These are phyloP conservation scores for Hamamelis virginiana DNA, from an alignment of 164 flowering plant genomes.

Conservation along the genomic window DNA sequence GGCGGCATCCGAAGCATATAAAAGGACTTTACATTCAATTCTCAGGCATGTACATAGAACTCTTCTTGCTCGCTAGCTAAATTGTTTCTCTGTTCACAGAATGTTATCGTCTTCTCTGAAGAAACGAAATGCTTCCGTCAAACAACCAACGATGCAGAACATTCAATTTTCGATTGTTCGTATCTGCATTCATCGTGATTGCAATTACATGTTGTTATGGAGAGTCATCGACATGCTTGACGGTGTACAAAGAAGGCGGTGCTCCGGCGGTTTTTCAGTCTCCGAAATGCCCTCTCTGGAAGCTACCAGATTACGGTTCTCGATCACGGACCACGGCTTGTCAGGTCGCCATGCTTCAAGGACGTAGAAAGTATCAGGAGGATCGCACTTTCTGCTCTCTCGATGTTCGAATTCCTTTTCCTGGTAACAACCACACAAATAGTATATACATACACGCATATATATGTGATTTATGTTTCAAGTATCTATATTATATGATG, in stretches of 20 bases:
- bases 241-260: slow-evolving; percentile 87
- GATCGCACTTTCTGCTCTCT: slow-evolving; percentile 79
- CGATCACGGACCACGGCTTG: slow-evolving; percentile 43
- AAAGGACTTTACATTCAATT: no score
- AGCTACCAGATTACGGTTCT: slow-evolving; percentile 40
- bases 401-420: slow-evolving; percentile 80
- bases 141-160: not conserved
- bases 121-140: not conserved
- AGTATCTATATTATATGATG: not conserved
- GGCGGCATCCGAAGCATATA: no score
- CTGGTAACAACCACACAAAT: no score
- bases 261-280: slow-evolving; percentile 93
- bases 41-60: no score
- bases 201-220: slow-evolving; percentile 17
- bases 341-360: slow-evolving; percentile 65
- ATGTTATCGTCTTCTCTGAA: not conserved
- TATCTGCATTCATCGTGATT: slow-evolving; percentile 10
- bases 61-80: no score
- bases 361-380: slow-evolving; percentile 61
- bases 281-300: slow-evolving; percentile 96
- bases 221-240: slow-evolving; percentile 79
- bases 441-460: not conserved
- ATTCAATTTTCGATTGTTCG: slow-evolving; percentile 4
- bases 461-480: not conserved
- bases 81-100: no score